A percentile compares a stretch with the other conserved stretches of the same genome.
These are phyloP conservation scores for Aspergillus spinulosporus DNA, from an alignment of 2,329 filamentous ascomycete species.

Conservation along the genomic window DNA sequence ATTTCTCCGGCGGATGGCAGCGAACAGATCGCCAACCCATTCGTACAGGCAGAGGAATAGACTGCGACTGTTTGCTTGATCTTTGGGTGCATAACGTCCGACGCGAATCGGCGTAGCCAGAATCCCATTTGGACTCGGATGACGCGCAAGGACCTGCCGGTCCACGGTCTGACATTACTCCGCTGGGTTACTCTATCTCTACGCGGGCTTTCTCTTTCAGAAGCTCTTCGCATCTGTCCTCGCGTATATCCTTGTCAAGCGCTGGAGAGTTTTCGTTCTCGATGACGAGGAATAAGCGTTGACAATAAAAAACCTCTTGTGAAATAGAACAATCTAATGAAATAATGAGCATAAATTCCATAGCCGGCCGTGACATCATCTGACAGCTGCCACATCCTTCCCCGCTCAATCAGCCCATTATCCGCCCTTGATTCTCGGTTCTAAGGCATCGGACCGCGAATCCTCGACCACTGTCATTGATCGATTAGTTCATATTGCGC, in stretches of 20 bases:
- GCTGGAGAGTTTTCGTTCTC: neutral
- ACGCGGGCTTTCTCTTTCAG: neutral
- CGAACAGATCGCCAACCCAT: slow-evolving; percentile 94
- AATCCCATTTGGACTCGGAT: neutral
- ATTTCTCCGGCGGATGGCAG: slow-evolving; percentile 92
- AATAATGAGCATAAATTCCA: slow-evolving; percentile 7
- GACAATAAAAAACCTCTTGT: neutral
- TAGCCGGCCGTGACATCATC: slow-evolving; percentile 5
- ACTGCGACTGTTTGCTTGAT: neutral
- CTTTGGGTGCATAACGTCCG: slow-evolving; percentile 1
- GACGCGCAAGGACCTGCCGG: neutral
- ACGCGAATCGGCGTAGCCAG: neutral
- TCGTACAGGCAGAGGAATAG: slow-evolving; percentile 71
- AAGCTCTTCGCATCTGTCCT: neutral
- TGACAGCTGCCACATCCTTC: neutral
- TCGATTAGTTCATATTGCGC: neutral
- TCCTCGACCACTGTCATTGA: neutral
- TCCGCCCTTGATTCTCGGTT: neutral
- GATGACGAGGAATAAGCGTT: neutral
- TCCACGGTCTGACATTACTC: neutral
- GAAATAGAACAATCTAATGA: slow-evolving; percentile 9
- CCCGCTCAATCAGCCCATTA: slow-evolving; percentile 8
- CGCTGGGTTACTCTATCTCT: neutral
- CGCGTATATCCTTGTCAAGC: neutral
- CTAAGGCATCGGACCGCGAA: neutral